Conservation (phyloP, 352 stramenopile species). For the Phytophthora meadii region DNA sequence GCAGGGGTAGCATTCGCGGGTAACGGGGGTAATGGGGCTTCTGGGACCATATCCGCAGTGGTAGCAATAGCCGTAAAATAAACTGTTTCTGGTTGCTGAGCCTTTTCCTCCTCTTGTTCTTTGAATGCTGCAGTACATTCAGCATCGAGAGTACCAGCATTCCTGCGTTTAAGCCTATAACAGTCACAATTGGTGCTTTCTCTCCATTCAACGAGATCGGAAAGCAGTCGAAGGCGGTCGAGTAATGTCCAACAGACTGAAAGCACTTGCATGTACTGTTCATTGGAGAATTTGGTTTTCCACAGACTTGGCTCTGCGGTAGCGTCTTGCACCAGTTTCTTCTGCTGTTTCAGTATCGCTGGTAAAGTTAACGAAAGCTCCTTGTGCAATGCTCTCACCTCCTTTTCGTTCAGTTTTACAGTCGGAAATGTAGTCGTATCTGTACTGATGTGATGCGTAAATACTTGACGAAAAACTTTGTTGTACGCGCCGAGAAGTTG, state of each 20-base stretch:
- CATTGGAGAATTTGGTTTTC: slow-evolving; percentile 57
- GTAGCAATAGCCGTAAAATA: slow-evolving; percentile 24
- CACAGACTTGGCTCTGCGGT: slow-evolving; percentile 60
- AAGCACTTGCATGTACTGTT: slow-evolving; percentile 59
- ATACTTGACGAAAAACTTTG: slow-evolving; percentile 51
- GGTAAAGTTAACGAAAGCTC: slow-evolving; percentile 46
- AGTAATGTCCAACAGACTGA: slow-evolving; percentile 59
- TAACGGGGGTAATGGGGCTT: slow-evolving; percentile 24
- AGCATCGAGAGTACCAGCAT: slow-evolving; percentile 37
- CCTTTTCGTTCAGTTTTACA: slow-evolving; percentile 28
- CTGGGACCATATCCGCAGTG: slow-evolving; percentile 18
- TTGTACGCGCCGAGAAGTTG: slow-evolving; percentile 51
- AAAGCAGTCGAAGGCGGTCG: slow-evolving; percentile 61
- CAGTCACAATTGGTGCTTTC: slow-evolving; percentile 32
- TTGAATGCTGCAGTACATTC: slow-evolving; percentile 38
- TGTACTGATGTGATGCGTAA: slow-evolving; percentile 57
- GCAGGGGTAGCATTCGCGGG: slow-evolving; percentile 18
- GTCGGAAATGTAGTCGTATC: slow-evolving; percentile 22
- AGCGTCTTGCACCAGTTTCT: slow-evolving; percentile 58
- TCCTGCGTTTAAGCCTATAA: slow-evolving; percentile 19
- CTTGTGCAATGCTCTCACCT: slow-evolving; percentile 48
- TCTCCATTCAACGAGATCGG: slow-evolving; percentile 74
- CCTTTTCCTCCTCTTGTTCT: slow-evolving; percentile 31
- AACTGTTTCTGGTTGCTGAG: slow-evolving; percentile 18
- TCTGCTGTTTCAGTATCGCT: slow-evolving; percentile 51